Conservation (phyloP, 2,329 filamentous ascomycete species). For the Helminthosporium solani region DNA sequence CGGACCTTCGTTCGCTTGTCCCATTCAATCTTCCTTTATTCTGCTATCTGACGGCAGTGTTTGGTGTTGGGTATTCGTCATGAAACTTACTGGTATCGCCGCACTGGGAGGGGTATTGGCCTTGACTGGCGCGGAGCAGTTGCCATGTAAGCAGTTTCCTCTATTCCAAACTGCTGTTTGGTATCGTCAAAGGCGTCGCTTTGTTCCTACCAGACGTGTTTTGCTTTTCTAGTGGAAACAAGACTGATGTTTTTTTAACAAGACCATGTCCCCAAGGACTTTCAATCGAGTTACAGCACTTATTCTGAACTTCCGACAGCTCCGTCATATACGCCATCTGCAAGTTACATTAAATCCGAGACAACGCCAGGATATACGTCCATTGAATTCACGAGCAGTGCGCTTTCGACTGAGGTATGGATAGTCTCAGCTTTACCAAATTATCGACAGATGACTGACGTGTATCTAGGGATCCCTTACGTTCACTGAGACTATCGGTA, state of each 20-base stretch:
- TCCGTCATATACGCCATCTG: background rate
- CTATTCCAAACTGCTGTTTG: background rate
- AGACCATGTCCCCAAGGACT: slow-evolving; percentile 8
- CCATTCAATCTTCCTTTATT: background rate
- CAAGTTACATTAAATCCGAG: background rate
- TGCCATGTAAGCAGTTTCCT: slow-evolving; percentile 6
- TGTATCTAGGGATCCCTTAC: background rate
- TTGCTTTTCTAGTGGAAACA: background rate
- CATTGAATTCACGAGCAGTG: too few species aligned
- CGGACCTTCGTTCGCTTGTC: background rate
- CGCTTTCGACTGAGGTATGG: background rate
- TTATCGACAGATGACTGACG: background rate
- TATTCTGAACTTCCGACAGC: background rate
- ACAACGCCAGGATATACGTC: too few species aligned
- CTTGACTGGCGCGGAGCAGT: slow-evolving; percentile 3
- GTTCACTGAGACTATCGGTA: background rate
- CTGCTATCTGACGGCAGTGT: background rate
- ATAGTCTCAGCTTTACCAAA: background rate
- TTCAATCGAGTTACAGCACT: background rate
- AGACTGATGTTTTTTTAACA: background rate
- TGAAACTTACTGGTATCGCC: slow-evolving; percentile 4
- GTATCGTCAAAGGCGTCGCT: background rate
- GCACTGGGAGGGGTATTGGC: slow-evolving; percentile 4
- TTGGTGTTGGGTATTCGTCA: slow-evolving; percentile 1
- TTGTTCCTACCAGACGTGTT: background rate